Evolutionary conservation across 768 basidiomycete species (phyloP).

Genomic region (Strobilomyces confusus): DNA sequence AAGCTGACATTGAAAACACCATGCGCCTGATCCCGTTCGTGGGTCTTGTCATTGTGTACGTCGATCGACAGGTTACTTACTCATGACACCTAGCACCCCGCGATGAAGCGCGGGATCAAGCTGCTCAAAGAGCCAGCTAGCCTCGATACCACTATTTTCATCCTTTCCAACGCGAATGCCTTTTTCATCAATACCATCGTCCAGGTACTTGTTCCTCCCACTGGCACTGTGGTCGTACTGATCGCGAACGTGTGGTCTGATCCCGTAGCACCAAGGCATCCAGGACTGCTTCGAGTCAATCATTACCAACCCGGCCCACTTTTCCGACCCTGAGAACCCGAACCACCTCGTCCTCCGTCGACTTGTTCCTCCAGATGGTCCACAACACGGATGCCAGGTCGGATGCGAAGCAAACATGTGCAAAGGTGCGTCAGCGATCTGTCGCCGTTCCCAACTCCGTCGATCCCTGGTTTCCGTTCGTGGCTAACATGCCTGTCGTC

Average conservation of each 20-base stretch:
- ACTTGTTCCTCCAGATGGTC: conserved; percentile 67
- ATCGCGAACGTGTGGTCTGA: neutral
- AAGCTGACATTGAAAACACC: conserved; percentile 71
- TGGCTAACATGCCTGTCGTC: neutral
- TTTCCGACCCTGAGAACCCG: conserved; percentile 54
- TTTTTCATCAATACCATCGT: conserved; percentile 91
- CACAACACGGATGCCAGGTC: conserved; percentile 78
- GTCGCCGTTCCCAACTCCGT: too few species aligned
- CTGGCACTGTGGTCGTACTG: neutral
- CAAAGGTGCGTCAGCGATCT: conserved; percentile 55
- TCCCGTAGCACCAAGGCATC: conserved; percentile 57
- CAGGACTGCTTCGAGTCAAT: conserved; percentile 73
- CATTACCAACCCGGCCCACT: conserved; percentile 89
- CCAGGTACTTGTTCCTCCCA: conserved; percentile 43
- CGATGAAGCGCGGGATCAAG: conserved; percentile 89
- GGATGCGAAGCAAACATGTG: conserved; percentile 98
- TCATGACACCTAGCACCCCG: conserved; percentile 72
- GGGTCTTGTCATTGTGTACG: conserved; percentile 22
- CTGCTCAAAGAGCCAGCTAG: conserved; percentile 60
- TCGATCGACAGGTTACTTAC: neutral
- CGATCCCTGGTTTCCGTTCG: too few species aligned
- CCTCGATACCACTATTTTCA: conserved; percentile 73
- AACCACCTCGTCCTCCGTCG: conserved; percentile 74
- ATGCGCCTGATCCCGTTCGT: conserved; percentile 87
- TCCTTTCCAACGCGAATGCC: conserved; percentile 90